Evolutionary conservation across 352 stramenopile genomes (phyloP).

Genomic region (Elongisporangium anandrum): DNA sequence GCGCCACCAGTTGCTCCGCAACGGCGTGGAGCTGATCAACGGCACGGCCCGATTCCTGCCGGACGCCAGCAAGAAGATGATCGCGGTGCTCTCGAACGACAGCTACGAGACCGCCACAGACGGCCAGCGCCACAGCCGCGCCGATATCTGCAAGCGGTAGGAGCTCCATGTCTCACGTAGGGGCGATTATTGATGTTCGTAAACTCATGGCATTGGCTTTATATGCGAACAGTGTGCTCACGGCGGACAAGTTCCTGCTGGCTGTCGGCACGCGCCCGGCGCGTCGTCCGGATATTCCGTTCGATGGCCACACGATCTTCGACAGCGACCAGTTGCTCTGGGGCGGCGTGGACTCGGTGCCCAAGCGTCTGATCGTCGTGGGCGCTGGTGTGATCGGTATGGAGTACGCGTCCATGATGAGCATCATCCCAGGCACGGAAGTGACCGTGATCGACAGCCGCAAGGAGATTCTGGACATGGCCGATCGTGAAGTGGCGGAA

Average conservation of each 20-base stretch:
- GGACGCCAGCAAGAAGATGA: slow-evolving; percentile 60
- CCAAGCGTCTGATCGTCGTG: slow-evolving; percentile 76
- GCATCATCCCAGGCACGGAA: slow-evolving; percentile 85
- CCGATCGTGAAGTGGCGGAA: slow-evolving; percentile 84
- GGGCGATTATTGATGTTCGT: too few relatives aligned
- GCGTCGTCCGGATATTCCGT: slow-evolving; percentile 74
- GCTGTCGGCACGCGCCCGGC: slow-evolving; percentile 82
- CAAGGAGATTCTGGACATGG: slow-evolving; percentile 86
- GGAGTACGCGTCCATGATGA: slow-evolving; percentile 91
- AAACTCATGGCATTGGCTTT: not conserved
- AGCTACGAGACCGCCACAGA: slow-evolving; percentile 76
- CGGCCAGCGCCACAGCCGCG: slow-evolving; percentile 59
- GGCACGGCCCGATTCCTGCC: slow-evolving; percentile 77
- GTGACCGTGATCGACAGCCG: slow-evolving; percentile 88
- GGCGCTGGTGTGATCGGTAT: slow-evolving; percentile 89
- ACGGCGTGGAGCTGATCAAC: slow-evolving; percentile 75
- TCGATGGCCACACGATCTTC: slow-evolving; percentile 85
- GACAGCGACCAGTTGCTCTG: slow-evolving; percentile 85
- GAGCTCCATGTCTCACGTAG: not conserved
- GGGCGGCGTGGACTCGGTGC: slow-evolving; percentile 65
- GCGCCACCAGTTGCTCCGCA: slow-evolving; percentile 77
- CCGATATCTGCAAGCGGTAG: slow-evolving; percentile 83
- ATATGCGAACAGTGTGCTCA: slow-evolving; percentile 49
- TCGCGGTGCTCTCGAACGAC: slow-evolving; percentile 83
- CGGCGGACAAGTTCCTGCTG: slow-evolving; percentile 83